Evolutionary conservation across 371 early-diverging fungal genomes (phyloP), one percentile per base, ranked within the genome.

Genomic region (Mortierella sp.): DNA sequence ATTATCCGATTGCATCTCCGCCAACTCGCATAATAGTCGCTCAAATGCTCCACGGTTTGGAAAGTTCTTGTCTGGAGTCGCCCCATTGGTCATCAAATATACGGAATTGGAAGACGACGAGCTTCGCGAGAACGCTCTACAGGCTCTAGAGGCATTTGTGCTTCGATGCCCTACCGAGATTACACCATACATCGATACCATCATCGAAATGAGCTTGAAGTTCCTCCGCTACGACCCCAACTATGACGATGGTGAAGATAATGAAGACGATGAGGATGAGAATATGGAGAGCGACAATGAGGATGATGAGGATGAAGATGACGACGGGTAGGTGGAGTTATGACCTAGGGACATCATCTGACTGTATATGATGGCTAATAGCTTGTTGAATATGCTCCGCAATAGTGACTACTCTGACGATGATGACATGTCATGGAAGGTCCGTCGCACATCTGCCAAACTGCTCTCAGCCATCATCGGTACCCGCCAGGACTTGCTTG

Each of bases 381-480:
- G 12, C 58, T 19, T 42, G 41, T 21, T 58, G n/a, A 48, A 26
- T 21, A 14, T 76, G n/a, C 27, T n/a, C 6, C n/a, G 23, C 48
- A 46, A 51, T 79, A 87, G 87, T 41, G 91, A 87, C 46, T 94
- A 92, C 79, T 91, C 92, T 1, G 90, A 92, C 47, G 91, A 92
- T 50, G 93, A 92, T 57, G 93, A 92, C 57, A 87, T 88, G 78
- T 92, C 95, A 0, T 97, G 97, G 97, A 95, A 96, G 70, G 94
- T 97, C 14, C 93, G 98, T 41, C 87, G 94, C 9, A 87, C 95
- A 4, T 87, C 95, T 11, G 87, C 94, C 41, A 94, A 93, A 71
- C 82, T 96, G 12, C 81, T 98, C 14, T 79, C 92, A 0, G 89
- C 94, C 7, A 86, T 95, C 28, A 88, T 90, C 54, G 90, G 87